Percentiles rank a stretch among this genome's conserved stretches.
Evolutionary conservation across 768 basidiomycete genomes (phyloP).

Genomic region (Serendipita indica): DNA sequence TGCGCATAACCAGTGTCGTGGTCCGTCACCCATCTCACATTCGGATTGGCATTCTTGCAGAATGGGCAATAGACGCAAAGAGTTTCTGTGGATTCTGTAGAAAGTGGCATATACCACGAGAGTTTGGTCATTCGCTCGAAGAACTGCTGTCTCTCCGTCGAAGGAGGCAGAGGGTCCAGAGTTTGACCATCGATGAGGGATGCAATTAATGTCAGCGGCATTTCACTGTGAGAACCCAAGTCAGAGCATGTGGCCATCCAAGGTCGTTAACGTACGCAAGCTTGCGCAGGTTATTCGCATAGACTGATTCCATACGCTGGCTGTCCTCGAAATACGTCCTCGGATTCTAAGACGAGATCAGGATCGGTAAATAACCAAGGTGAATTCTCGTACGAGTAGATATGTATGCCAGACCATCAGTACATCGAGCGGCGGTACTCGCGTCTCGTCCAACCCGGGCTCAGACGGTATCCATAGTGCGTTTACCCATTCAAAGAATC

Average conservation of each 20-base stretch:
- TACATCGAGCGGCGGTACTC: constrained; percentile 13
- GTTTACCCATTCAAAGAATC: neutral
- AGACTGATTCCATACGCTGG: neutral
- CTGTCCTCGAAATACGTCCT: neutral
- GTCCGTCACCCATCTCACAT: neutral
- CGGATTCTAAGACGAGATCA: neutral
- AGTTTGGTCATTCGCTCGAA: neutral
- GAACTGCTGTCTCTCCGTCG: neutral
- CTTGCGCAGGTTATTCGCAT: neutral
- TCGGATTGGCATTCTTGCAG: neutral
- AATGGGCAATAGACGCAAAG: neutral
- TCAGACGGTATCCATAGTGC: neutral
- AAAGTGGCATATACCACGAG: neutral
- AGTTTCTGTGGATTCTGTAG: neutral
- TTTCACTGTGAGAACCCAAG: neutral
- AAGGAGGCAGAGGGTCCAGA: neutral
- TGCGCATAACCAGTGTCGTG: neutral
- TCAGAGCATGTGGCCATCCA: neutral
- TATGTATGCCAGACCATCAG: constrained; percentile 17
- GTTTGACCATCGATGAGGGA: neutral
- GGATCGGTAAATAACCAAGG: neutral
- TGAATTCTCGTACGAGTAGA: constrained; percentile 10
- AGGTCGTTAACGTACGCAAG: neutral
- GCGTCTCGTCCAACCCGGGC: neutral
- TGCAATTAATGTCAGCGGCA: neutral